Evolutionary conservation across 345 rosid species (phyloP).

Genomic region (thale cress (Arabidopsis thaliana)): TAIR10.1 NC_003076.8:9110001-9110500

Average conservation of each 20-base stretch:
- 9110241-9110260: not conserved
- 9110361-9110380: no score
- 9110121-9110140: not conserved
- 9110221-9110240: not conserved
- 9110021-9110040: not conserved
- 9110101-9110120: not conserved
- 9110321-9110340: not conserved
- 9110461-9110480: no score
- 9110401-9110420: no score
- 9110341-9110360: no score
- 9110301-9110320: not conserved
- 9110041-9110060: conserved; percentile 11
- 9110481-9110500: no score
- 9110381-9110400: no score
- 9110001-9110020: conserved; percentile 1
- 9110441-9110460: no score
- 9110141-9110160: not conserved
- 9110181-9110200: no score
- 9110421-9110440: no score
- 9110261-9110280: not conserved
- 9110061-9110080: not conserved
- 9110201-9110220: no score
- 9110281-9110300: not conserved
- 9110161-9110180: no score
- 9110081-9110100: not conserved